Evolutionary conservation across 129 eudicot genomes (phyloP).

Genomic region (Helichrysum umbraculigerum): DNA sequence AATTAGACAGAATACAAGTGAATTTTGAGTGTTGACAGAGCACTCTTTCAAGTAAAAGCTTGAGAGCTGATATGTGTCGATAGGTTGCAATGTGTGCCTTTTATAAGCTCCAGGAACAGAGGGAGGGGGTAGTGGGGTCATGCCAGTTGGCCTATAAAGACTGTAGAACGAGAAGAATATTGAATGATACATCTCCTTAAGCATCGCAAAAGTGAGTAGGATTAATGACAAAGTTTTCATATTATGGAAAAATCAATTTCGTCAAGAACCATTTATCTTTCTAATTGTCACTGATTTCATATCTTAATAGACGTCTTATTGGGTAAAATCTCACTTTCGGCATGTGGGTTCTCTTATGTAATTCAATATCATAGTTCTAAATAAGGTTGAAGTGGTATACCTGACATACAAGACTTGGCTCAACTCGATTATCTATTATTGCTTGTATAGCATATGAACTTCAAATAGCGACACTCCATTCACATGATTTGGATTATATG

Average conservation of each 20-base stretch:
- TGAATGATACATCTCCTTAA: slow-evolving; percentile 33
- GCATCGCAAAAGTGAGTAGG: slow-evolving; percentile 47
- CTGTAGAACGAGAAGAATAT: slow-evolving; percentile 36
- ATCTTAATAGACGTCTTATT: slow-evolving; percentile 22
- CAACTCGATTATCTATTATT: slow-evolving; percentile 9
- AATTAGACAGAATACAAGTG: not conserved
- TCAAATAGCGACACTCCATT: slow-evolving; percentile 9
- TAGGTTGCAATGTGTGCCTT: slow-evolving; percentile 44
- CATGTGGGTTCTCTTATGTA: slow-evolving; percentile 7
- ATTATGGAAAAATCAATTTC: slow-evolving; percentile 38
- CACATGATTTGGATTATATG: slow-evolving; percentile 35
- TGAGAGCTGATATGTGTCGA: slow-evolving; percentile 36
- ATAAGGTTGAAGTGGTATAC: not conserved
- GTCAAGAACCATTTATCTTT: slow-evolving; percentile 30
- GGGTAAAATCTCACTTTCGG: slow-evolving; percentile 22
- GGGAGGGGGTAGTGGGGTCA: slow-evolving; percentile 45
- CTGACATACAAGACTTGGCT: not conserved
- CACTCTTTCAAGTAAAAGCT: slow-evolving; percentile 25
- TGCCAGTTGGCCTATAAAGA: slow-evolving; percentile 56
- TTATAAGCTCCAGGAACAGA: slow-evolving; percentile 55
- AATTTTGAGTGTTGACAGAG: slow-evolving; percentile 8
- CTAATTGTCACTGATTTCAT: slow-evolving; percentile 11
- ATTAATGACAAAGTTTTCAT: not conserved
- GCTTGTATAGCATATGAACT: not conserved
- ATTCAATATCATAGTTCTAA: not conserved